These are phyloP conservation scores for Penicillium flavigenum DNA, from an alignment of 495 filamentous ascomycete genomes.

Conservation along the genomic window DNA sequence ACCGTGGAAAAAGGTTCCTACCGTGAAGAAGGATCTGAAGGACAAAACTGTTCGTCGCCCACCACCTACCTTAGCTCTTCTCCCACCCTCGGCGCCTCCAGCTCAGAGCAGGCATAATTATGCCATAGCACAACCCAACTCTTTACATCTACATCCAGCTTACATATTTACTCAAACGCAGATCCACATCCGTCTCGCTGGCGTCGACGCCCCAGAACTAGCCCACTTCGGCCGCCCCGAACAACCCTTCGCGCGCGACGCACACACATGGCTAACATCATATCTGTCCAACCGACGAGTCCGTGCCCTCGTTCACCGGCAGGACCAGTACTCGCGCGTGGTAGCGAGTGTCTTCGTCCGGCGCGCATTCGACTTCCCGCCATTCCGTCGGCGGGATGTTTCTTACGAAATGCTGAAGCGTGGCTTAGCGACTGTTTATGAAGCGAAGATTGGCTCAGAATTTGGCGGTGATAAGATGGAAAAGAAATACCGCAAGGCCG, in stretches of 20 bases:
- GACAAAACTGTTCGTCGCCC: slow-evolving; percentile 67
- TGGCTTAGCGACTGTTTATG: slow-evolving; percentile 87
- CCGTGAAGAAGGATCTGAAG: slow-evolving; percentile 62
- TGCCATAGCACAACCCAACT: background rate
- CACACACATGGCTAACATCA: slow-evolving; percentile 69
- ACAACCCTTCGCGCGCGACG: slow-evolving; percentile 80
- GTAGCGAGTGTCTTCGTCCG: slow-evolving; percentile 84
- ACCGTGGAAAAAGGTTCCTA: slow-evolving; percentile 69
- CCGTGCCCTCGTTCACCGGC: slow-evolving; percentile 72
- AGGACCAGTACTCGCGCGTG: slow-evolving; percentile 89
- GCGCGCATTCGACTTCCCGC: slow-evolving; percentile 53
- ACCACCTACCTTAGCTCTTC: background rate
- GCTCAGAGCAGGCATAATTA: background rate
- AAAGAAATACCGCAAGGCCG: slow-evolving; percentile 65
- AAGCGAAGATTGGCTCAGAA: slow-evolving; percentile 83
- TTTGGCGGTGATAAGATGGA: slow-evolving; percentile 70
- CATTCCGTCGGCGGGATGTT: slow-evolving; percentile 69
- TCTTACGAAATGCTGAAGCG: slow-evolving; percentile 82
- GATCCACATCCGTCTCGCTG: slow-evolving; percentile 85
- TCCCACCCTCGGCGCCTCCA: background rate
- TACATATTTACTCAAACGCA: slow-evolving; percentile 13
- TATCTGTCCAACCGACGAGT: slow-evolving; percentile 75
- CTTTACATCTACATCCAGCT: background rate
- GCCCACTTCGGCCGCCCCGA: slow-evolving; percentile 87
- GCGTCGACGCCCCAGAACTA: slow-evolving; percentile 87